These are phyloP conservation scores for Solanum neorickii DNA, from an alignment of 257 asterid species.

Conservation along the genomic window DNA sequence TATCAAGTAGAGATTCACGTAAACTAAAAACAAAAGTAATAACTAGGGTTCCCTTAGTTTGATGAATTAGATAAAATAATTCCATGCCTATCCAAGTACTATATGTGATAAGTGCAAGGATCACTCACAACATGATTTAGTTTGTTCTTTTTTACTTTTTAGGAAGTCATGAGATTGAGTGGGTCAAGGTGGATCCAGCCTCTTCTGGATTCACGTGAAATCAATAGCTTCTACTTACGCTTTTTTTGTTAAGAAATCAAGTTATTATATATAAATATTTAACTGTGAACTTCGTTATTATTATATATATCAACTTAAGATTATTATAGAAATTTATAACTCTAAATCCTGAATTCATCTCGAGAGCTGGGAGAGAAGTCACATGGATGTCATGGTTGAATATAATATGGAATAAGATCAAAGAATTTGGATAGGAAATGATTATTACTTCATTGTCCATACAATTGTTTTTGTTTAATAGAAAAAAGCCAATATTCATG, in stretches of 20 bases:
- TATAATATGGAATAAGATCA: not conserved
- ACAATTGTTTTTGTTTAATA: not conserved
- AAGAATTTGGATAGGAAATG: not conserved
- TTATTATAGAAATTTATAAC: not conserved
- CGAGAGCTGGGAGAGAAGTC: not conserved
- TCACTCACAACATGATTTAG: not conserved
- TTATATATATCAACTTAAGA: not conserved
- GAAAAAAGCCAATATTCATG: slow-evolving; percentile 17
- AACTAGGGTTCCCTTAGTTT: not conserved
- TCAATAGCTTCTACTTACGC: not conserved
- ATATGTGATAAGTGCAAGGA: not conserved
- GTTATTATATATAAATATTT: not conserved
- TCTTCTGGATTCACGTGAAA: not conserved
- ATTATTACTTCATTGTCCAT: slow-evolving; percentile 5
- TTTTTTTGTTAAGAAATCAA: not conserved
- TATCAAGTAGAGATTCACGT: not conserved
- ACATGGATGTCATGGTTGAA: not conserved
- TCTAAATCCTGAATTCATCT: not conserved
- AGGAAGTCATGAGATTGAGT: not conserved
- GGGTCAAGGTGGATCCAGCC: not conserved
- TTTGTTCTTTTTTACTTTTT: not conserved
- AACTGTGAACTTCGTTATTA: fast-evolving
- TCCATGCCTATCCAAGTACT: not conserved
- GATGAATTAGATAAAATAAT: not conserved
- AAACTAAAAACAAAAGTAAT: not conserved